These are phyloP conservation scores for Phoma herbarum DNA, from an alignment of 2,329 filamentous ascomycete species.

Conservation along the genomic window DNA sequence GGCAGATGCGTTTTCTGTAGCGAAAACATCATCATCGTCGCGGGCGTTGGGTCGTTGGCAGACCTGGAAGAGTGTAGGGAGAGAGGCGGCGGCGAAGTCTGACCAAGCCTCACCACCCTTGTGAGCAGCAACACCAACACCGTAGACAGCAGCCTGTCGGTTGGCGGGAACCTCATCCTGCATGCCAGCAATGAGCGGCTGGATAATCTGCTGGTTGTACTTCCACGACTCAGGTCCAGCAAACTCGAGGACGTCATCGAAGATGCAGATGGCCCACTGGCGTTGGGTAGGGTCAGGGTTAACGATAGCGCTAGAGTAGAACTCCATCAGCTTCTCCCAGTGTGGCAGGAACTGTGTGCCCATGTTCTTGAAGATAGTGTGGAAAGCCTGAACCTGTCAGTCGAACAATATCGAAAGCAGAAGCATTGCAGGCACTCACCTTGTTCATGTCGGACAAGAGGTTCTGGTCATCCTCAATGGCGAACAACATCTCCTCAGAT, in stretches of 20 bases:
- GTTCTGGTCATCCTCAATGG: constrained; percentile 96
- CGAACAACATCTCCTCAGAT: constrained; percentile 84
- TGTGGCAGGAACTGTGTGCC: constrained; percentile 81
- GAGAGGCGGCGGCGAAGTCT: constrained; percentile 80
- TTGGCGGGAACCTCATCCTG: constrained; percentile 87
- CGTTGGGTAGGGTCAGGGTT: constrained; percentile 87
- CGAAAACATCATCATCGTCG: constrained; percentile 92
- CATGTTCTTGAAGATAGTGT: constrained; percentile 98
- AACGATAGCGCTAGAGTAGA: constrained; percentile 85
- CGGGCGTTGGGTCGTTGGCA: constrained; percentile 82
- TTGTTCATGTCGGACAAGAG: constrained; percentile 99
- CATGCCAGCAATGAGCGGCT: constrained; percentile 87
- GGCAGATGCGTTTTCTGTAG: constrained; percentile 96
- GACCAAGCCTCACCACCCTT: constrained; percentile 88
- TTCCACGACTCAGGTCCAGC: constrained; percentile 88
- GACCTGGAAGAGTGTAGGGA: constrained; percentile 85
- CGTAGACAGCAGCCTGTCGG: constrained; percentile 93
- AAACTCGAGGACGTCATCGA: constrained; percentile 98
- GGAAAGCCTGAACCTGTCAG: constrained; percentile 98
- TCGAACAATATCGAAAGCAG: constrained; percentile 91
- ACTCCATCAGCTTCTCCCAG: constrained; percentile 86
- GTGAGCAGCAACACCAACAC: constrained; percentile 93
- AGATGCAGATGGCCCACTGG: constrained; percentile 98
- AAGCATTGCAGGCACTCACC: constrained; percentile 28
- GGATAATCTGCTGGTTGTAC: constrained; percentile 85